These are phyloP conservation scores for Phymatotrichopsis omnivora DNA, from an alignment of 2,329 filamentous ascomycete species.

Conservation along the genomic window DNA sequence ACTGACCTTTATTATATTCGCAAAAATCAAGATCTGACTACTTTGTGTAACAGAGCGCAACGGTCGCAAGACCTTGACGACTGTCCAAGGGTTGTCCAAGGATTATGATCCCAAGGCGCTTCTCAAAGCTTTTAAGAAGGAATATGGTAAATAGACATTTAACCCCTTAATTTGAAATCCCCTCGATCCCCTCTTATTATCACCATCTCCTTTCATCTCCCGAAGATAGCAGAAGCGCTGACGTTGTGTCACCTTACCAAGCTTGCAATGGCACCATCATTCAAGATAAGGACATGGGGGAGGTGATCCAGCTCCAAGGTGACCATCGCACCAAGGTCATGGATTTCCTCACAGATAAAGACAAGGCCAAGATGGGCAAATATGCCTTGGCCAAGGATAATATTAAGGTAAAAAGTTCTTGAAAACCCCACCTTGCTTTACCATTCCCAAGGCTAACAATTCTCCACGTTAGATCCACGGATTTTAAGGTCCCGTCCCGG, in stretches of 20 bases:
- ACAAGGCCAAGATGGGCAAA: slow-evolving; percentile 67
- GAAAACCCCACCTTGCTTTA: neutral
- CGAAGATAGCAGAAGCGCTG: slow-evolving; percentile 10
- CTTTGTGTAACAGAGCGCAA: slow-evolving; percentile 67
- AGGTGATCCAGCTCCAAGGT: slow-evolving; percentile 99
- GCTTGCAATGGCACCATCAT: slow-evolving; percentile 99
- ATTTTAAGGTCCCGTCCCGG: slow-evolving; percentile 41
- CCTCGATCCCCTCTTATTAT: slow-evolving; percentile 6
- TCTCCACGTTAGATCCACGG: slow-evolving; percentile 45
- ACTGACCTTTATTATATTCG: too few species aligned
- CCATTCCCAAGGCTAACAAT: slow-evolving; percentile 8
- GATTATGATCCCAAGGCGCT: slow-evolving; percentile 99
- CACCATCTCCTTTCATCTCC: neutral
- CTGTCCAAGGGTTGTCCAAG: slow-evolving; percentile 95
- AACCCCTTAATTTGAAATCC: slow-evolving; percentile 22
- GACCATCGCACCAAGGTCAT: slow-evolving; percentile 98
- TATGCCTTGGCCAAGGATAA: slow-evolving; percentile 34
- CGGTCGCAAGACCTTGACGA: slow-evolving; percentile 99
- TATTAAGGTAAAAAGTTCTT: slow-evolving; percentile 61
- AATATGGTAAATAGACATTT: slow-evolving; percentile 60
- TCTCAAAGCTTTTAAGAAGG: slow-evolving; percentile 99
- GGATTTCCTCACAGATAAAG: slow-evolving; percentile 94
- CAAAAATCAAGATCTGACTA: too few species aligned
- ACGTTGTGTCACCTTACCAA: slow-evolving; percentile 33
- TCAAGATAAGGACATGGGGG: slow-evolving; percentile 89